phyloP scores from a whole-genome alignment of 306 rosid species.

The Cicer yamashitae region DNA sequence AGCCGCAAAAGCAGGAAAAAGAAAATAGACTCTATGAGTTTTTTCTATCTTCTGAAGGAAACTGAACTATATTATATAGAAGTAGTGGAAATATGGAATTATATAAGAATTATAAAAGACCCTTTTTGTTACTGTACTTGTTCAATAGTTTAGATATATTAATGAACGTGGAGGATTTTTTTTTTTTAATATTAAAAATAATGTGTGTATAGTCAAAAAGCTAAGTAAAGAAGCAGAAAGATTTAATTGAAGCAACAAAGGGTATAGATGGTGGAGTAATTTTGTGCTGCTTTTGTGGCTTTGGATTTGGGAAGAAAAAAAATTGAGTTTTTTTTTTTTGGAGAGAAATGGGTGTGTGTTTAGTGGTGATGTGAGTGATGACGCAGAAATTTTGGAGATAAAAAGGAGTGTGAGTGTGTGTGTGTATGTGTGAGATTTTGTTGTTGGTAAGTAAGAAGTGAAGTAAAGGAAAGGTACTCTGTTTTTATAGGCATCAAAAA shows the following conservation, averaged over 20 bases:
- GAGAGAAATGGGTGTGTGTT: not conserved
- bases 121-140: conserved; percentile 13
- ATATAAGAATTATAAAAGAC: conserved; percentile 1
- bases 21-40: not conserved
- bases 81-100: not conserved
- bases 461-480: conserved; percentile 31
- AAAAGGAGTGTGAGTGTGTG: conserved; percentile 40
- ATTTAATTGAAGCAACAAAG: not conserved
- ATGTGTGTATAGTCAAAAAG: not conserved
- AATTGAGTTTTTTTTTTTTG: not conserved
- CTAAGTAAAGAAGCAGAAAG: conserved; percentile 12
- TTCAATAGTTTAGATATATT: not conserved
- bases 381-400: conserved; percentile 53
- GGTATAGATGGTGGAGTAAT: not conserved
- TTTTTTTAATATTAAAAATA: not conserved
- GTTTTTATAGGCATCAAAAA: conserved; percentile 53
- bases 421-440: conserved; percentile 43
- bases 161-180: conserved; percentile 1
- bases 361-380: conserved; percentile 29
- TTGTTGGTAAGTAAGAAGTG: conserved; percentile 50
- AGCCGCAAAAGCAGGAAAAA: conserved; percentile 69
- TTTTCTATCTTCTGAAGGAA: conserved; percentile 3
- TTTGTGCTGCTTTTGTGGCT: not conserved
- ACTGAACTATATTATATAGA: not conserved
- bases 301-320: not conserved